These are phyloP conservation scores for Zychaea mexicana DNA, from an alignment of 371 early-diverging fungal species.

Conservation along the genomic window DNA sequence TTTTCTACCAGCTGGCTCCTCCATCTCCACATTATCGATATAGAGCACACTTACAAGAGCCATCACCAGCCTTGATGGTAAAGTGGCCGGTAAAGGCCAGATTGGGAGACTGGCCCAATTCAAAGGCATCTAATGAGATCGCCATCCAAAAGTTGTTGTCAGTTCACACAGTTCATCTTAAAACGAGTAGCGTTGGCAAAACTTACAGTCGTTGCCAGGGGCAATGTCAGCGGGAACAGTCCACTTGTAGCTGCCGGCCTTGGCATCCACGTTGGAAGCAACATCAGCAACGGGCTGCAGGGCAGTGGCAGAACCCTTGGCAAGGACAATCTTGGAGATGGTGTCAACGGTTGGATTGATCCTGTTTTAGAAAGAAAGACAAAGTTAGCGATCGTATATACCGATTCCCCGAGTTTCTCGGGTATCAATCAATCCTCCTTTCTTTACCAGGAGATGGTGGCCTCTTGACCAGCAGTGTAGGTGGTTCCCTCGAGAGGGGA, in stretches of 20 bases:
- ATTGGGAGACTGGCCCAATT: slow-evolving; percentile 31
- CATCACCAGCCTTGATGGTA: slow-evolving; percentile 22
- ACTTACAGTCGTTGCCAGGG: slow-evolving; percentile 28
- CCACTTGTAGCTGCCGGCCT: slow-evolving; percentile 18
- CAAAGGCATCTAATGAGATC: slow-evolving; percentile 34
- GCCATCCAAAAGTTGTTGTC: slow-evolving; percentile 4
- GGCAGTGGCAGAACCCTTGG: slow-evolving; percentile 22
- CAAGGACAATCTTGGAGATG: slow-evolving; percentile 28
- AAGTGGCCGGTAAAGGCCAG: slow-evolving; percentile 30
- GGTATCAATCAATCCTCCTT: not conserved
- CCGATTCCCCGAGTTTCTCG: too few relatives aligned
- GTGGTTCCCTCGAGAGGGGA: slow-evolving; percentile 11
- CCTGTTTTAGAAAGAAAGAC: too few relatives aligned
- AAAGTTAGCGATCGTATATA: too few relatives aligned
- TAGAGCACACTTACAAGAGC: not conserved
- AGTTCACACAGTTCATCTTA: not conserved
- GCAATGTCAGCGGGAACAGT: slow-evolving; percentile 25
- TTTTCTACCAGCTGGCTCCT: too few relatives aligned
- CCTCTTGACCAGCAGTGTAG: slow-evolving; percentile 19
- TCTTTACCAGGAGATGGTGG: slow-evolving; percentile 16
- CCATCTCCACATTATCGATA: too few relatives aligned
- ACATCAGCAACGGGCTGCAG: slow-evolving; percentile 21
- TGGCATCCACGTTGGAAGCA: slow-evolving; percentile 21
- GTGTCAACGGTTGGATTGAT: slow-evolving; percentile 21
- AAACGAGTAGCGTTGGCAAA: too few relatives aligned